Evolutionary conservation across 1,284 basidiomycete species (phyloP), one percentile per base, ranked within the genome.

Genomic region (Waitea zeae): DNA sequence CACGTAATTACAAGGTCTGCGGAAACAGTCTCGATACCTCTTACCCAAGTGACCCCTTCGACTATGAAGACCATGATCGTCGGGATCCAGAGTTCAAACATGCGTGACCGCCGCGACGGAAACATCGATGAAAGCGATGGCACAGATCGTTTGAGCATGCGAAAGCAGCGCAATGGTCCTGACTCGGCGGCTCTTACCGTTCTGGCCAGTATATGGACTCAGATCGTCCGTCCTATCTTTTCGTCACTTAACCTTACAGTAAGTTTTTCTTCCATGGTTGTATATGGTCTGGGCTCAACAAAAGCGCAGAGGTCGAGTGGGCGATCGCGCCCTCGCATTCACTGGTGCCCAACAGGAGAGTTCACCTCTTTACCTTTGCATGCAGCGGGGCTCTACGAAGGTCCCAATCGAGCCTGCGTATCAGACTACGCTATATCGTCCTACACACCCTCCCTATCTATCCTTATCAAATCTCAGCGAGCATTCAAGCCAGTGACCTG

Each of bases 301-400:
- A n/a, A 26, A 30, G 9, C 15, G 15, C 29, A 30, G 29, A 30
- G 15, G 15, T 15, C 7, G 11, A 17, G 7, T 6, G 29, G 29
- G 6, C 29, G 29, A 7, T 11, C 9, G 7, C 7, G 29, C 12
- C 31, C 31, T 12, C 12, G 31, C 7, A 7, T 33, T 33, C 11
- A 12, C 12, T 33, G 31, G 31, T 15, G 11, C 19, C 31, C 31
- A n/a, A 33, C 31, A 7, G 31, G 31, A 7, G 9, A 11, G 9
- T 22, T 33, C 31, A 12, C 31, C 7, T 22, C 12, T n/a, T 6
- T 33, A 9, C 31, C 31, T 6, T 15, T 33, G 12, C 31, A 33
- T 14, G 31, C 31, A 12, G 31, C 31, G 5, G 31, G 31, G 20
- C 7, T 33, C 31, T 33, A 33, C 14, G 31, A 15, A 12, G 17